These are phyloP conservation scores for Lunularia cruciata DNA, from an alignment of 225 moss, liverwort and hornwort species.

Conservation along the genomic window DNA sequence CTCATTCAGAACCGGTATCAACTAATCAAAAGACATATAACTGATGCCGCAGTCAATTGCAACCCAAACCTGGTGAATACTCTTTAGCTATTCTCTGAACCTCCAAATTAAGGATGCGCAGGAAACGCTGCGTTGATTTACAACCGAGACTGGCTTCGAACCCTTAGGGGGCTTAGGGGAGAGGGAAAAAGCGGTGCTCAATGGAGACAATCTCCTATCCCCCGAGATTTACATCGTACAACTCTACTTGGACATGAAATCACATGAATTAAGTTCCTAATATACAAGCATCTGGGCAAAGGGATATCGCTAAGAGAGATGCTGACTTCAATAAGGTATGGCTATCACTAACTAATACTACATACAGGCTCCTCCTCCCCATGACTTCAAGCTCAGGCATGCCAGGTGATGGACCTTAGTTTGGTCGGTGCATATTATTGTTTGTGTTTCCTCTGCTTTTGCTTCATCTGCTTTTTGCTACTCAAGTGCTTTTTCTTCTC, in stretches of 20 bases:
- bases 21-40: no score
- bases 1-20: no score
- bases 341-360: not conserved
- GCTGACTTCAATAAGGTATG: not conserved
- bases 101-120: no score
- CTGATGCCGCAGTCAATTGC: no score
- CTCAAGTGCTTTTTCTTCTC: not conserved
- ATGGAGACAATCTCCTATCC: not conserved
- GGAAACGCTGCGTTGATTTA: not conserved
- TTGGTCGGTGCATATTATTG: not conserved
- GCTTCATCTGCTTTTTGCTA: constrained; percentile 5
- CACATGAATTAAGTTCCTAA: not conserved
- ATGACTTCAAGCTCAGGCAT: no score
- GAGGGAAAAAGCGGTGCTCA: constrained; percentile 2
- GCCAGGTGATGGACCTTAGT: not conserved
- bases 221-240: constrained; percentile 8
- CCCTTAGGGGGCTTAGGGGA: not conserved
- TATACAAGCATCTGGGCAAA: constrained; percentile 18
- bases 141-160: not conserved
- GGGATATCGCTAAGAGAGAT: not conserved
- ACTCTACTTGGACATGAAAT: not conserved
- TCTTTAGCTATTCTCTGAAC: no score
- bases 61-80: no score
- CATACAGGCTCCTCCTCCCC: no score
- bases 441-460: not conserved